A percentile compares a stretch with the other conserved stretches of the same genome.
phyloP scores from a whole-genome alignment of 2,329 filamentous ascomycete species.

The Xylaria sp. region DNA sequence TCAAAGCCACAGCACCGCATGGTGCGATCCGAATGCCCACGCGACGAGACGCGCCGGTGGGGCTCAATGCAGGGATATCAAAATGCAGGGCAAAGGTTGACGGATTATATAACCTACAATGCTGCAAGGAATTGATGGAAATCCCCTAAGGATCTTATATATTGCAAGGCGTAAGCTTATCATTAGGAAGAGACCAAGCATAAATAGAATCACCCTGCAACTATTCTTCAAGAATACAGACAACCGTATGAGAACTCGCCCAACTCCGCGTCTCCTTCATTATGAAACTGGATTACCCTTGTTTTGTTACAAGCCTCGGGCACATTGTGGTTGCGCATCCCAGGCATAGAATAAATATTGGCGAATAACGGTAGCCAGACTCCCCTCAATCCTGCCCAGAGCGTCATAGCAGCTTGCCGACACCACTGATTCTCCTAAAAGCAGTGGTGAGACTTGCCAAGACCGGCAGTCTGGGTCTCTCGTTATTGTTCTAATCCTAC shows the following conservation, averaged over 20 bases:
- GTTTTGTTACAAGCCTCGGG: slow-evolving; percentile 27
- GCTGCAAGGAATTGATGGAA: neutral
- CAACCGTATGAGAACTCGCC: slow-evolving; percentile 26
- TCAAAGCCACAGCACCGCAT: neutral
- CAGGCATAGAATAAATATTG: slow-evolving; percentile 12
- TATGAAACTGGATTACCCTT: slow-evolving; percentile 19
- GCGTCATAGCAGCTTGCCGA: slow-evolving; percentile 25
- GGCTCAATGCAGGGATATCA: slow-evolving; percentile 16
- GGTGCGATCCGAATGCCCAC: neutral
- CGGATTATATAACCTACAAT: neutral
- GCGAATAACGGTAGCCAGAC: neutral
- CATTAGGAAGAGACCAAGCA: neutral
- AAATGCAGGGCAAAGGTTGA: neutral
- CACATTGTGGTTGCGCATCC: slow-evolving; percentile 5
- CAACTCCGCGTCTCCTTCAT: slow-evolving; percentile 28
- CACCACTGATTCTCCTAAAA: slow-evolving; percentile 44
- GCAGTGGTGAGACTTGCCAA: slow-evolving; percentile 42
- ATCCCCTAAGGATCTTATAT: neutral
- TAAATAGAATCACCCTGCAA: slow-evolving; percentile 2
- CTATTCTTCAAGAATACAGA: slow-evolving; percentile 26
- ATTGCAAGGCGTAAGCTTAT: neutral
- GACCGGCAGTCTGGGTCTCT: slow-evolving; percentile 39
- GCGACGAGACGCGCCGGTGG: slow-evolving; percentile 22
- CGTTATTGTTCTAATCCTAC: slow-evolving; percentile 48
- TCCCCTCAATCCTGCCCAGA: neutral